phyloP scores from a whole-genome alignment of 2,329 filamentous ascomycete genomes.

The Pochonia chlamydosporia region DNA sequence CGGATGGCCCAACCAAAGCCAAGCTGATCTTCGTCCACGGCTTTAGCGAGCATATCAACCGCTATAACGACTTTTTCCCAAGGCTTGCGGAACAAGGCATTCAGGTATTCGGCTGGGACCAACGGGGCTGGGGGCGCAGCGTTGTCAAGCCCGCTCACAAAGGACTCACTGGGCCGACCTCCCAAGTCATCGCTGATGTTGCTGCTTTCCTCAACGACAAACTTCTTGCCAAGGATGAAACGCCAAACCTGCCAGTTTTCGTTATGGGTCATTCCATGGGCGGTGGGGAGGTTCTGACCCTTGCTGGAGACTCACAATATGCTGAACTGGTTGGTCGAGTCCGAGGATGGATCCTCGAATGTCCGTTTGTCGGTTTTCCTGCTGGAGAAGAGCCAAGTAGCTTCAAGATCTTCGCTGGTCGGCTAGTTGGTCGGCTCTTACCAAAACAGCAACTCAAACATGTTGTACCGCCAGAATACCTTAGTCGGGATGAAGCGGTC shows the following conservation, averaged over 20 bases:
- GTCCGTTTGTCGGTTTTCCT: slow-evolving; percentile 73
- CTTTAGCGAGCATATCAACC: slow-evolving; percentile 79
- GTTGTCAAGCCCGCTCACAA: slow-evolving; percentile 55
- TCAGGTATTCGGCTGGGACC: slow-evolving; percentile 72
- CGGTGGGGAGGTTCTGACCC: slow-evolving; percentile 66
- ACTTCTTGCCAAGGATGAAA: slow-evolving; percentile 35
- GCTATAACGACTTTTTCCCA: slow-evolving; percentile 71
- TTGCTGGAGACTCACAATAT: slow-evolving; percentile 46
- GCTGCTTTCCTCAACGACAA: slow-evolving; percentile 65
- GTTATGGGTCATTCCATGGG: slow-evolving; percentile 91
- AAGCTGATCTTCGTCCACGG: slow-evolving; percentile 81
- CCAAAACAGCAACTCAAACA: slow-evolving; percentile 64
- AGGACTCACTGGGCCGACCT: slow-evolving; percentile 70
- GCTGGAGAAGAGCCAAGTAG: slow-evolving; percentile 56
- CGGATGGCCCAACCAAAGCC: slow-evolving; percentile 53
- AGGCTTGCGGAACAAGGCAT: slow-evolving; percentile 66
- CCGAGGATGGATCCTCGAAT: slow-evolving; percentile 68
- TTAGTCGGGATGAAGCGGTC: slow-evolving; percentile 63
- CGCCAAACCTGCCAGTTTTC: slow-evolving; percentile 56
- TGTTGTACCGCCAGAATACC: slow-evolving; percentile 54
- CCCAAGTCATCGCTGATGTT: slow-evolving; percentile 69
- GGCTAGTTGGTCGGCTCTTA: slow-evolving; percentile 61
- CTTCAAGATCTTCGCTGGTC: slow-evolving; percentile 59
- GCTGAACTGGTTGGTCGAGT: slow-evolving; percentile 53
- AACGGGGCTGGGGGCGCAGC: slow-evolving; percentile 81